phyloP scores from a whole-genome alignment of 208 protist species.

The Leishmania major region DNA sequence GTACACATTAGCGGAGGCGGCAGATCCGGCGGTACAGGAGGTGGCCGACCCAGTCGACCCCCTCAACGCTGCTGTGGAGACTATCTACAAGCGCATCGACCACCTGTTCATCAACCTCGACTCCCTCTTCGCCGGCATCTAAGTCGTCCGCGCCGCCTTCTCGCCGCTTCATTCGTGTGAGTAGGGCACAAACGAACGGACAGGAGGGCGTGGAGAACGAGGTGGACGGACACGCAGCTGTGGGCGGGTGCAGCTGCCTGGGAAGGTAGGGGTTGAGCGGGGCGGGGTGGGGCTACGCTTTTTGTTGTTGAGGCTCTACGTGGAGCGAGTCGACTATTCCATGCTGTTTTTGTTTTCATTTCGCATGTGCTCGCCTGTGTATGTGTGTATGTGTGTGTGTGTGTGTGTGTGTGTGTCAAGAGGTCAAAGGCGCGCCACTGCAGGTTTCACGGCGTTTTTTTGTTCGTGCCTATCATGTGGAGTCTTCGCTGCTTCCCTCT shows the following conservation, averaged over 20 bases:
- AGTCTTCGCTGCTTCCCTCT: constrained; percentile 7
- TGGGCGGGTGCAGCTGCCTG: not conserved
- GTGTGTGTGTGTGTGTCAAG: not conserved
- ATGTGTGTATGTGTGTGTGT: not conserved
- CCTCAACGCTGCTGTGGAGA: constrained; percentile 62
- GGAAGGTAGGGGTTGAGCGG: not conserved
- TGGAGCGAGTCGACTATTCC: not conserved
- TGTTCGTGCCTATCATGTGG: not conserved
- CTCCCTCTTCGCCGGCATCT: constrained; percentile 51
- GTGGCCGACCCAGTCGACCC: constrained; percentile 69
- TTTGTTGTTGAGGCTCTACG: not conserved
- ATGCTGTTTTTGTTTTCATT: not conserved
- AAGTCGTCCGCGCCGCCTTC: constrained; percentile 6
- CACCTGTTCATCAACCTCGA: constrained; percentile 82
- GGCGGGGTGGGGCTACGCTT: not conserved
- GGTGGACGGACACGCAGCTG: not conserved
- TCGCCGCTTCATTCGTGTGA: not conserved
- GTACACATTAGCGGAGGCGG: constrained; percentile 68
- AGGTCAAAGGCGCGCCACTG: not conserved
- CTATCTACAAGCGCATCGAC: constrained; percentile 87
- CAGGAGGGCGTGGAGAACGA: not conserved
- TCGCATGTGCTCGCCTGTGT: not conserved
- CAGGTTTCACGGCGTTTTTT: not conserved
- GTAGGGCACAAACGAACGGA: no score
- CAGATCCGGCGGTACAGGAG: constrained; percentile 50